These are phyloP conservation scores for Trichoderma endophyticum DNA, from an alignment of 2,329 filamentous ascomycete species.

Conservation along the genomic window DNA sequence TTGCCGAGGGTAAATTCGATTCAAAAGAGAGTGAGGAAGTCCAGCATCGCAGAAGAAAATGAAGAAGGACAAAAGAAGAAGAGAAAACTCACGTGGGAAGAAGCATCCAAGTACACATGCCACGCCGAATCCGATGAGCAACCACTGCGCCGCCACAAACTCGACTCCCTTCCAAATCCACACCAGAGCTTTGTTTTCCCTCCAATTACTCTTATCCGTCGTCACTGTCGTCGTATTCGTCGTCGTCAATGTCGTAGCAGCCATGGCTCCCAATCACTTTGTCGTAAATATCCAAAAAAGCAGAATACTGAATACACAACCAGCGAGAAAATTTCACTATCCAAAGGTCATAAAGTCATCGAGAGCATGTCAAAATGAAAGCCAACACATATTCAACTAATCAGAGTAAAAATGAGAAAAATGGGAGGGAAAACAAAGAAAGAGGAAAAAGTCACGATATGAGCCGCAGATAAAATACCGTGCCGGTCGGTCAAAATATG, in stretches of 20 bases:
- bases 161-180: slow-evolving; percentile 16
- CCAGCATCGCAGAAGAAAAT: background rate
- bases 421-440: background rate
- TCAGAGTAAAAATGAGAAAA: background rate
- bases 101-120: slow-evolving; percentile 46
- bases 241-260: background rate
- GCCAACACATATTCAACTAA: background rate
- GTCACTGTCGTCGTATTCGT: background rate
- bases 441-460: background rate
- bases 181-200: background rate
- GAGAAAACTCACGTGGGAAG: slow-evolving; percentile 39
- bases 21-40: background rate
- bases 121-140: slow-evolving; percentile 59
- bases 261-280: background rate
- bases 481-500: background rate
- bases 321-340: background rate
- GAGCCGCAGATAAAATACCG: background rate
- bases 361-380: background rate
- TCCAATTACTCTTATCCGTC: background rate
- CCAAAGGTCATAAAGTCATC: background rate
- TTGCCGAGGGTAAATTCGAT: background rate
- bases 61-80: too few species aligned
- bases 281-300: background rate
- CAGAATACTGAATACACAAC: background rate
- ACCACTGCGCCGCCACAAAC: slow-evolving; percentile 58